phyloP scores from a whole-genome alignment of 78 protist species.

The Dictyostelium capitatum region DNA sequence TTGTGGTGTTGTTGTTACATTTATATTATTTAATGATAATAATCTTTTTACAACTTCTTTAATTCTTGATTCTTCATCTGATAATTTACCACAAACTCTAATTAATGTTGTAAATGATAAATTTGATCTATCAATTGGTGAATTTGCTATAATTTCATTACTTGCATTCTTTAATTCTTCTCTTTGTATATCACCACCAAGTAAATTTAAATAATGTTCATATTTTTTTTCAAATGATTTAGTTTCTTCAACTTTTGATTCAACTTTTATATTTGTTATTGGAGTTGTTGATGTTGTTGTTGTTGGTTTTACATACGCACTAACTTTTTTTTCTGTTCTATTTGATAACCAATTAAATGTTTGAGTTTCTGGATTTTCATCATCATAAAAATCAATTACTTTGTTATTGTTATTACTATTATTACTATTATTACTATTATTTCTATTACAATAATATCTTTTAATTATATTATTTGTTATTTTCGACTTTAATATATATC shows the following conservation, averaged over 20 bases:
- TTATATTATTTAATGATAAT: not conserved
- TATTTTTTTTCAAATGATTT: constrained; percentile 10
- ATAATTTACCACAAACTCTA: constrained; percentile 56
- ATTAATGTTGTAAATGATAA: constrained; percentile 46
- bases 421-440: no score
- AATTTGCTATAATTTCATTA: not conserved
- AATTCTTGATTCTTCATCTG: not conserved
- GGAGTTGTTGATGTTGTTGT: not conserved
- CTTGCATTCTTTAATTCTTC: constrained; percentile 23
- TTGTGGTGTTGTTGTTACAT: not conserved
- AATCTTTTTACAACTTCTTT: constrained; percentile 29
- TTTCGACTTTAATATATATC: no score
- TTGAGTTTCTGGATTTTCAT: constrained; percentile 29
- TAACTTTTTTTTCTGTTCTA: constrained; percentile 39
- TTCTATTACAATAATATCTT: no score
- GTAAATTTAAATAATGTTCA: not conserved
- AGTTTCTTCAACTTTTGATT: not conserved
- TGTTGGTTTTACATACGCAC: not conserved
- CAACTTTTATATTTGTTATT: not conserved
- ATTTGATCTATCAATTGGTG: constrained; percentile 49
- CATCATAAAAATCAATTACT: constrained; percentile 29
- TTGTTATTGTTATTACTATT: not conserved
- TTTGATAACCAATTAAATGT: constrained; percentile 59
- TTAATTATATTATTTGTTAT: no score
- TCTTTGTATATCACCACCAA: constrained; percentile 18